Base-by-base conservation (phyloP, 768 basidiomycete genomes). In the Auriculariales sp. region DNA sequence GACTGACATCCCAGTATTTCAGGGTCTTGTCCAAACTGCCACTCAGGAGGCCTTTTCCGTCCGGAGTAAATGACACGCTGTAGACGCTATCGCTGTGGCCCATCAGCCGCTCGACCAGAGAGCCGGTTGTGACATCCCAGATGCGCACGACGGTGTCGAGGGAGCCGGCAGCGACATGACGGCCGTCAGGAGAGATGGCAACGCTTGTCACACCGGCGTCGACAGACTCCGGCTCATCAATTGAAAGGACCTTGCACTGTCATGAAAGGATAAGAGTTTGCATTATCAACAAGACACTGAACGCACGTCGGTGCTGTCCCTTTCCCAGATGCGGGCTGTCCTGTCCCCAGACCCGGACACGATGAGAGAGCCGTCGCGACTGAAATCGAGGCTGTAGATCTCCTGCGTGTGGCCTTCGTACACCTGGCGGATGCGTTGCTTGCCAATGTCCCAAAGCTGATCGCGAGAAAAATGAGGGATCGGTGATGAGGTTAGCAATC, bases 341-440 rank as follows among this genome's bases (percentile, higher is more conserved):
- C 72, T 72, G 64, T 81, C 88, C 2, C 91, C 90, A 0, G 87
- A 91, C 14, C 91, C 92, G 3, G 88, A 91, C 9, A 92, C 87
- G 55, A 94, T 82, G 56, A 84, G 73, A 3, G 79, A 72, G 5
- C 92, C 91, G 56, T 92, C 86, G n/a, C 71, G 66, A 2, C 88
- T 87, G 65, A 92, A 94, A 63, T 87, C 89, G 54, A 95, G 80
- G 1, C 90, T 89, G 65, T 94, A 94, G 59, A 95, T 91, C 59
- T 94, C 92, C 60, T 90, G 85, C 58, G 79, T 78, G 66, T 95
- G 92, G 3, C 92, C 92, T 55, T 85, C 80, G 57, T 93, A 89
- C 9, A 86, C 69, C 54, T 77, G 81, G 50, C 81, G 76, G 59
- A 93, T 87, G 30, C 76, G 75, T 57, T 82, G 81, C 58, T 79